Evolutionary conservation across 2,329 filamentous ascomycete genomes (phyloP).

Genomic region (Paramyrothecium sp.): DNA sequence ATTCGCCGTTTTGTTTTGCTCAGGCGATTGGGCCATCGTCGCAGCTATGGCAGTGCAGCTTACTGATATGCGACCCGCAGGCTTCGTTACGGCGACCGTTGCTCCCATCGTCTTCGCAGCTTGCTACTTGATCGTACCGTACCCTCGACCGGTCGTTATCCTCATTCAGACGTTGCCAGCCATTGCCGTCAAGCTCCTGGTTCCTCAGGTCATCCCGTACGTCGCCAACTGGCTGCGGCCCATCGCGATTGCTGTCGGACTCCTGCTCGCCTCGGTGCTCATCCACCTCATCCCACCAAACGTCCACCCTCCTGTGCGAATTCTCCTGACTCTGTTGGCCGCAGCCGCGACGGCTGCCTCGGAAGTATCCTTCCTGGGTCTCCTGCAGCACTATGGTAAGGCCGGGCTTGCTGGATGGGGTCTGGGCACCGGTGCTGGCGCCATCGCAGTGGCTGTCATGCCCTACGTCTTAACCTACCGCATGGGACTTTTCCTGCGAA

Average conservation of each 20-base stretch:
- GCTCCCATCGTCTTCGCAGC: conserved; percentile 27
- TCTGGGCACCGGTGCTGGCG: conserved; percentile 27
- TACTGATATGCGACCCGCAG: conserved; percentile 13
- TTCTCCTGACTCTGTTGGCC: conserved; percentile 25
- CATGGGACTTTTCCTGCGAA: conserved; percentile 22
- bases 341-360: conserved; percentile 24
- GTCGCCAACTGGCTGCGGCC: conserved; percentile 25
- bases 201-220: conserved; percentile 24
- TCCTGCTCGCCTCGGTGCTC: conserved; percentile 25
- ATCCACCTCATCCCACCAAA: conserved; percentile 28
- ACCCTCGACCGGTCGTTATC: conserved; percentile 26
- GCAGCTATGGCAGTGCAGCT: not conserved
- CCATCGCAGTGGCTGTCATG: conserved; percentile 22
- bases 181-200: conserved; percentile 22
- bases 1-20: too few relatives aligned
- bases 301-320: conserved; percentile 25
- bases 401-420: conserved; percentile 33
- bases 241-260: conserved; percentile 21
- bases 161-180: conserved; percentile 28
- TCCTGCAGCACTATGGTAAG: conserved; percentile 25
- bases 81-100: conserved; percentile 26
- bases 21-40: not conserved
- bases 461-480: conserved; percentile 26
- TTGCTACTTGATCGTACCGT: conserved; percentile 34
- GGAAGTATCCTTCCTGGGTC: conserved; percentile 30